Evolutionary conservation across 768 basidiomycete species (phyloP).

Genomic region (Baorangia bicolor): DNA sequence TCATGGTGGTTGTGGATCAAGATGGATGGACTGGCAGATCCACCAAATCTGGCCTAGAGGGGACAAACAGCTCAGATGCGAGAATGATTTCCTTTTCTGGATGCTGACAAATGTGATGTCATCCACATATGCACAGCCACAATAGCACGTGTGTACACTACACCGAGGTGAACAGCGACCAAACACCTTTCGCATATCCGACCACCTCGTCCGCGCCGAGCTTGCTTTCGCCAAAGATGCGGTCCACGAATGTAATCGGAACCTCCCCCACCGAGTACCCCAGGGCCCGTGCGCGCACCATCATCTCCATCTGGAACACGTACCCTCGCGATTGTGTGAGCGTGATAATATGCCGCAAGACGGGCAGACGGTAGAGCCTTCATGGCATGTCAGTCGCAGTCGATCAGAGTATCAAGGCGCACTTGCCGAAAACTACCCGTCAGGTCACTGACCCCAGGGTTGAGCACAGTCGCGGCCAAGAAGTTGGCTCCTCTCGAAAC

Average conservation of each 20-base stretch:
- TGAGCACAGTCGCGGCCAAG: constrained; percentile 80
- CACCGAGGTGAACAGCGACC: constrained; percentile 72
- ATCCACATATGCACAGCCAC: constrained; percentile 8
- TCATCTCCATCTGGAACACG: constrained; percentile 99
- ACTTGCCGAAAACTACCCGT: constrained; percentile 87
- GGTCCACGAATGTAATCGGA: constrained; percentile 93
- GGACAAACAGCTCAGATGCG: background rate
- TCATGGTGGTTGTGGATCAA: constrained; percentile 46
- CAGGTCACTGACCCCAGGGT: constrained; percentile 84
- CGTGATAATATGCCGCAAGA: constrained; percentile 80
- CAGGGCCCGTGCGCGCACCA: constrained; percentile 81
- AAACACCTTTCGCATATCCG: constrained; percentile 83
- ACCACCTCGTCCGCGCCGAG: constrained; percentile 87
- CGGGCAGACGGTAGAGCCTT: constrained; percentile 75
- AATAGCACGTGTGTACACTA: constrained; percentile 32
- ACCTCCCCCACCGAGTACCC: constrained; percentile 89
- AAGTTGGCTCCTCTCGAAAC: constrained; percentile 90
- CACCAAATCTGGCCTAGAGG: background rate
- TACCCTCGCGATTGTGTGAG: constrained; percentile 86
- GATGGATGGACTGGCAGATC: background rate
- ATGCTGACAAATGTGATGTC: constrained; percentile 26
- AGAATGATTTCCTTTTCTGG: constrained; percentile 8
- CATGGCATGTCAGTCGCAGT: background rate
- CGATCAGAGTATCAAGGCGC: background rate
- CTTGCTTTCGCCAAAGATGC: constrained; percentile 93